Evolutionary conservation across 176 grass and related monocot species (phyloP), one percentile per base, ranked within the genome.

Genomic region (Zea luxurians): DNA sequence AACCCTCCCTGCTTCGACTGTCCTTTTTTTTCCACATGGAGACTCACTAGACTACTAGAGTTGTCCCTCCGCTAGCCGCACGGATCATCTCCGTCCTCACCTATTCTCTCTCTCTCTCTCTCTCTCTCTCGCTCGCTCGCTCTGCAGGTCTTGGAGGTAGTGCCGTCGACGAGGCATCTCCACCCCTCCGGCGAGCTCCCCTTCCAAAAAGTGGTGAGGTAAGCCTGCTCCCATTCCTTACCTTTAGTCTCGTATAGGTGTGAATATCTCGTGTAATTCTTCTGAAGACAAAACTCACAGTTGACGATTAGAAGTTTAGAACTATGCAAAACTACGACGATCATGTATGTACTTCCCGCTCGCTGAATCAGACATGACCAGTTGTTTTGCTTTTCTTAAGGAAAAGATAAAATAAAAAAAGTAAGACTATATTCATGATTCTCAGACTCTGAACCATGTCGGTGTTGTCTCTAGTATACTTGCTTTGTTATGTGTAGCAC

Each of bases 201-300:
- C 10, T 70, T 70, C 67, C 44, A 1, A 70, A 1, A 70, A 69
- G 67, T 21, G 10, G 67, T 8, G 20, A 70, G 67, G 67, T 70
- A 70, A 48, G 44, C 18, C 43, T 13, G n/a, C 10, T 10, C 54
- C 55, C n/a, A 10, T 48, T 13, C 45, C 44, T 27, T n/a, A 42
- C 5, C 27, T 70, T 7, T 44, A 68, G 1, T 6, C 36, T 40
- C 13, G 18, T 63, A 11, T 37, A 36, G 21, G 13, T 17, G 27
- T 27, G 27, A 27, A 27, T 27, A 27, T 27, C 27, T 27, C 27
- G 27, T 27, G 13, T 6, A 44, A 44, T 9, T 46, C 66, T 21
- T 10, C 55, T 59, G 66, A 10, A 45, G 45, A 68, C 1, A 12
- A 46, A 21, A 9, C 4, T 43, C 64, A 9, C 64, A 43, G 38